phyloP scores from a whole-genome alignment of 2,329 filamentous ascomycete species.

The Neurospora sp. region DNA sequence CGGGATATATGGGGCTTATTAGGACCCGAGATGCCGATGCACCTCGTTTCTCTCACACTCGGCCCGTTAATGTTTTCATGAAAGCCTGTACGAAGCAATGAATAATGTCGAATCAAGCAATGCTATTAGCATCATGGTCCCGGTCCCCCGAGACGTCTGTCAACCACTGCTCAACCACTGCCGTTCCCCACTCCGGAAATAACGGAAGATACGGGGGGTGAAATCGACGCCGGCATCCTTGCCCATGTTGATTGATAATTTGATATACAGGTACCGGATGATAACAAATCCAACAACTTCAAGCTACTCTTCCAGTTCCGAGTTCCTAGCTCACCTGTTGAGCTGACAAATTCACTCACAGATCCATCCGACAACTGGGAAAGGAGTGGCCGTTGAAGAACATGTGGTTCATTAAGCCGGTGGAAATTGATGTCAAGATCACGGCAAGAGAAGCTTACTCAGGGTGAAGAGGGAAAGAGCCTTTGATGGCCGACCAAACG shows the following conservation, averaged over 20 bases:
- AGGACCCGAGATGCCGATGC: not conserved
- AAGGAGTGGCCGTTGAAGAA: not conserved
- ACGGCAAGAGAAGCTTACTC: not conserved
- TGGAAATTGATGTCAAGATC: not conserved
- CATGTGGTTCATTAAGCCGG: not conserved
- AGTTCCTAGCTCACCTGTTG: not conserved
- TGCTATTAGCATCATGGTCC: not conserved
- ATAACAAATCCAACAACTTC: not conserved
- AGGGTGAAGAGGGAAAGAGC: not conserved
- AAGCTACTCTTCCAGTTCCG: too few relatives aligned
- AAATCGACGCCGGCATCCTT: not conserved
- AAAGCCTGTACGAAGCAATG: not conserved
- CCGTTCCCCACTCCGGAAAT: not conserved
- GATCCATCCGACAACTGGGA: not conserved
- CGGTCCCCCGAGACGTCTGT: not conserved
- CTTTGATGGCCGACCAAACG: too few relatives aligned
- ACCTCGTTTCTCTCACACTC: not conserved
- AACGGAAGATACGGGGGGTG: not conserved
- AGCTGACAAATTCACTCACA: not conserved
- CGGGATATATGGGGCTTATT: not conserved
- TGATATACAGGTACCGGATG: not conserved
- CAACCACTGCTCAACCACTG: not conserved
- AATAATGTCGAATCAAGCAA: not conserved
- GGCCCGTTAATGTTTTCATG: not conserved
- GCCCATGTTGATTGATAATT: not conserved